phyloP scores from a whole-genome alignment of 768 basidiomycete species.

The Mycena venus region DNA sequence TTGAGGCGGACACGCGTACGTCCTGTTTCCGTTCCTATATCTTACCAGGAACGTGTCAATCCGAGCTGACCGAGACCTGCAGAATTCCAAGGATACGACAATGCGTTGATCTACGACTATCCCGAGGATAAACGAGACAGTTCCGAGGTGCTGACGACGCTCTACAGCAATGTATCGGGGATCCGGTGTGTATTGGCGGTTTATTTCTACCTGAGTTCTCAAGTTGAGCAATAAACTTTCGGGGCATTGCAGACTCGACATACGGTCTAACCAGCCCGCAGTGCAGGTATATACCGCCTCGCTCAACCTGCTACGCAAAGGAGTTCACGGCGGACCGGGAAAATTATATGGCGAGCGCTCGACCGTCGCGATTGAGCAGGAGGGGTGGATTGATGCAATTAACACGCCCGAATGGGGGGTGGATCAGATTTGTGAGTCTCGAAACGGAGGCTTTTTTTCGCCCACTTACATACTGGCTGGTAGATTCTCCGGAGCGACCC shows the following conservation, averaged over 20 bases:
- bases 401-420: slow-evolving; percentile 68
- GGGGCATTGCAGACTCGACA: slow-evolving; percentile 54
- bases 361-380: slow-evolving; percentile 67
- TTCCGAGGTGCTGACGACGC: slow-evolving; percentile 47
- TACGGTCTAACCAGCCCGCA: slow-evolving; percentile 64
- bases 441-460: background rate
- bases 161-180: slow-evolving; percentile 64
- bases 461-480: background rate
- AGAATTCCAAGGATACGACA: slow-evolving; percentile 66
- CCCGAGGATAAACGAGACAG: slow-evolving; percentile 16
- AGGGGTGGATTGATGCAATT: slow-evolving; percentile 67
- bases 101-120: slow-evolving; percentile 63
- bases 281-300: slow-evolving; percentile 64
- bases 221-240: background rate
- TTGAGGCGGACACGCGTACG: background rate
- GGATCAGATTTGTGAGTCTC: slow-evolving; percentile 64
- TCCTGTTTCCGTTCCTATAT: background rate
- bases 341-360: slow-evolving; percentile 55
- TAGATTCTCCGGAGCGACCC: slow-evolving; percentile 58
- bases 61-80: background rate
- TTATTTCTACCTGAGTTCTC: background rate
- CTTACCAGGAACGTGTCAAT: too few species aligned
- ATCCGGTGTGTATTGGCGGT: slow-evolving; percentile 51
- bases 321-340: slow-evolving; percentile 60
- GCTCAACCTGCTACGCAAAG: slow-evolving; percentile 61